Percentiles rank a stretch among this genome's conserved stretches.
These are phyloP conservation scores for Saturnispora diversa DNA, from an alignment of 805 yeast genomes.

Conservation along the genomic window DNA sequence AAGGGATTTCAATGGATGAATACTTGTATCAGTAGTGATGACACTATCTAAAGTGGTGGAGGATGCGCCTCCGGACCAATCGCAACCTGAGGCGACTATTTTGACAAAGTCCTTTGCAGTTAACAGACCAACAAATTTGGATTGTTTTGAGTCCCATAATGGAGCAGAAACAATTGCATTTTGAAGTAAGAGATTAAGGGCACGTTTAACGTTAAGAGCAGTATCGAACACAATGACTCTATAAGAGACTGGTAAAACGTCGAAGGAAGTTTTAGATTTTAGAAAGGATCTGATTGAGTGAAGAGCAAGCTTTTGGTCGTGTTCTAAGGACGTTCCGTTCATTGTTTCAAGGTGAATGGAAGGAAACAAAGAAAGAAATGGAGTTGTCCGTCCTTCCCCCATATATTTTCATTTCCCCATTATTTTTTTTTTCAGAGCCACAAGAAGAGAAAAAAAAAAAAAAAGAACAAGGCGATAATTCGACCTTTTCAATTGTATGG, in stretches of 20 bases:
- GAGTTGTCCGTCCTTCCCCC: background rate
- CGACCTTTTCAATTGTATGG: no score
- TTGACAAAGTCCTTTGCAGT: conserved; percentile 91
- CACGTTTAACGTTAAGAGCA: conserved; percentile 78
- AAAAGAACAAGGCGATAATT: background rate
- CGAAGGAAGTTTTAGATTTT: conserved; percentile 88
- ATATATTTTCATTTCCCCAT: no score
- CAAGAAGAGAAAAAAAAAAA: no score
- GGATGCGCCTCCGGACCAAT: background rate
- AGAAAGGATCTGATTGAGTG: conserved; percentile 77
- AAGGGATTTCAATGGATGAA: conserved; percentile 83
- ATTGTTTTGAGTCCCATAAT: conserved; percentile 83
- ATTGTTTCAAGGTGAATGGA: conserved; percentile 9
- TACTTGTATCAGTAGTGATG: conserved; percentile 35
- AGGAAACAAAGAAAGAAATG: background rate
- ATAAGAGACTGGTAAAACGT: conserved; percentile 92
- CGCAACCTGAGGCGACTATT: conserved; percentile 42
- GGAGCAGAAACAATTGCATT: conserved; percentile 96
- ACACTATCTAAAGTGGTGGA: background rate
- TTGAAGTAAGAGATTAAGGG: conserved; percentile 81
- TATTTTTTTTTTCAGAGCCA: no score
- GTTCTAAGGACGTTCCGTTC: conserved; percentile 29
- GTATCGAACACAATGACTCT: conserved; percentile 91
- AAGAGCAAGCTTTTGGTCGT: conserved; percentile 68
- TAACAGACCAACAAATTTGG: conserved; percentile 87